These are phyloP conservation scores for Ophiostoma himal-ulmi DNA, from an alignment of 2,329 filamentous ascomycete species.

Conservation along the genomic window DNA sequence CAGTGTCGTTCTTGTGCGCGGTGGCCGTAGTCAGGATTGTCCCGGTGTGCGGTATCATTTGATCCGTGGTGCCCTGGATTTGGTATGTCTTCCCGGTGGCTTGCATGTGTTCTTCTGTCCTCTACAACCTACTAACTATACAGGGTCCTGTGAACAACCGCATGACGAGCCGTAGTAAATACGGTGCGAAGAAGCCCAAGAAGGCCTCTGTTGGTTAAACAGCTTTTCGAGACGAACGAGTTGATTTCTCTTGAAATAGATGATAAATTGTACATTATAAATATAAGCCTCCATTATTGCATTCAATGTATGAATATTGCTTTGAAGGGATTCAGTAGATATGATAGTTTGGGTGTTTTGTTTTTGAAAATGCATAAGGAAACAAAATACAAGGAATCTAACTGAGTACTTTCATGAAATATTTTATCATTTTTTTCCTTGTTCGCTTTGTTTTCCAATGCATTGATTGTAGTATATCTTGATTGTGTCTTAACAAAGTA, in stretches of 20 bases:
- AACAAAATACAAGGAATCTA: no score
- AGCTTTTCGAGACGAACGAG: background rate
- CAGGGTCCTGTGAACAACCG: constrained; percentile 87
- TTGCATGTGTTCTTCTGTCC: background rate
- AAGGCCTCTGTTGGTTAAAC: constrained; percentile 52
- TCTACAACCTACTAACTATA: constrained; percentile 11
- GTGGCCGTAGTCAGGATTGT: constrained; percentile 91
- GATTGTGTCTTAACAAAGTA: no score
- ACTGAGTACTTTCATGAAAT: no score
- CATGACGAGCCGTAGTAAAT: constrained; percentile 84
- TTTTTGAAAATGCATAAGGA: background rate
- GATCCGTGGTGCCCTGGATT: constrained; percentile 82
- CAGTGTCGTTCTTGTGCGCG: constrained; percentile 91
- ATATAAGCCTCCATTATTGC: background rate
- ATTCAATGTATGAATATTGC: background rate
- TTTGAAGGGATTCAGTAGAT: background rate
- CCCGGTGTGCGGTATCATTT: constrained; percentile 96
- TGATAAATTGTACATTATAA: constrained; percentile 12
- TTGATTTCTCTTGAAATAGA: background rate
- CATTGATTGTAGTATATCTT: no score
- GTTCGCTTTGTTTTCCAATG: no score
- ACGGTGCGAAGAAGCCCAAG: constrained; percentile 98
- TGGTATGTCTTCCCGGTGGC: constrained; percentile 54
- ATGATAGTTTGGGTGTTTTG: background rate
- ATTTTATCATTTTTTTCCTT: no score